phyloP scores from a whole-genome alignment of 164 flowering plant genomes.

The Akebia trifoliata region DNA sequence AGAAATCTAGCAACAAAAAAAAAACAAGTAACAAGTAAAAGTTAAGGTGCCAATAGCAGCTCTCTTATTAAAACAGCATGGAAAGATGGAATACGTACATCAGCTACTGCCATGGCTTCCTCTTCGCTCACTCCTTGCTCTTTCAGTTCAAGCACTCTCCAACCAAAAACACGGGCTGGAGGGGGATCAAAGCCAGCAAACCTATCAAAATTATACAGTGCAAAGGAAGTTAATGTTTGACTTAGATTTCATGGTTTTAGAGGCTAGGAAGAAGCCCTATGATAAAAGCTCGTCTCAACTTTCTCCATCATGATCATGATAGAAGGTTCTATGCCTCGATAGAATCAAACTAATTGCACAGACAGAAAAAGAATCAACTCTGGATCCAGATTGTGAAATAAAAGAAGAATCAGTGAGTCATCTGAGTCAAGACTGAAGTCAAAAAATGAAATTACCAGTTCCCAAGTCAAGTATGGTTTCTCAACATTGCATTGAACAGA shows the following conservation, averaged over 20 bases:
- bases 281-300: neutral
- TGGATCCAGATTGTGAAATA: too few species aligned
- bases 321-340: too few species aligned
- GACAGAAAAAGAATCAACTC: too few species aligned
- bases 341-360: too few species aligned
- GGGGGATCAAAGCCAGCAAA: slow-evolving; percentile 56
- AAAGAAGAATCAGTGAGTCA: too few species aligned
- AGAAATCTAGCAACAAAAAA: too few species aligned
- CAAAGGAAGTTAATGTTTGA: slow-evolving; percentile 4
- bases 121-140: slow-evolving; percentile 73
- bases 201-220: slow-evolving; percentile 33
- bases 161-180: slow-evolving; percentile 77
- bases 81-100: slow-evolving; percentile 39
- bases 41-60: too few species aligned
- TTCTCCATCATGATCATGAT: neutral
- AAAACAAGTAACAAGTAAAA: too few species aligned
- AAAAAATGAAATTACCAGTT: too few species aligned
- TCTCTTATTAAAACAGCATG: neutral
- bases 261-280: neutral
- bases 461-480: too few species aligned
- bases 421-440: too few species aligned
- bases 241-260: neutral
- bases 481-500: too few species aligned
- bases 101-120: slow-evolving; percentile 77
- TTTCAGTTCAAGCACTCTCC: slow-evolving; percentile 80